Evolutionary conservation across 345 rosid species (phyloP).

Genomic region (Corchorus olitorius): DNA sequence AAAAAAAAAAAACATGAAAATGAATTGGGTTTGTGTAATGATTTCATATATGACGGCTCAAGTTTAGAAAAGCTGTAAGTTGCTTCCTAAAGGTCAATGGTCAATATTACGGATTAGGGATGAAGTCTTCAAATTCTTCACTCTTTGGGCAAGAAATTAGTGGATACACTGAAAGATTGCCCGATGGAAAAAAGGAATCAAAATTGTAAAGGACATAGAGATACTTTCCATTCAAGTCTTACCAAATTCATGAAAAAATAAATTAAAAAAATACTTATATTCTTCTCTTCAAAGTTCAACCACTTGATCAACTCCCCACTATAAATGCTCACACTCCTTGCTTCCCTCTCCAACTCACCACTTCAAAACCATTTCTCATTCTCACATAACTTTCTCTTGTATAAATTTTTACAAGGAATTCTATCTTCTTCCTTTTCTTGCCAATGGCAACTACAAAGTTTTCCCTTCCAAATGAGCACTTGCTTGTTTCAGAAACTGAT

Average conservation of each 20-base stretch:
- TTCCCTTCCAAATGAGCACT: background rate
- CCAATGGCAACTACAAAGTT: background rate
- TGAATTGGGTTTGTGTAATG: background rate
- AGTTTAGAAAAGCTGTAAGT: background rate
- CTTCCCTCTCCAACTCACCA: slow-evolving; percentile 19
- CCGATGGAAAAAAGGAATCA: background rate
- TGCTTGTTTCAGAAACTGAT: background rate
- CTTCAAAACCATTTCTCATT: background rate
- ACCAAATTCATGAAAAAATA: background rate
- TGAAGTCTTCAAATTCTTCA: background rate
- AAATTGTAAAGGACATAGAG: background rate
- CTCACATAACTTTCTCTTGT: background rate
- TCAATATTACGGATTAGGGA: background rate
- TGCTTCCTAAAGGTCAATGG: background rate
- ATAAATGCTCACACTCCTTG: background rate
- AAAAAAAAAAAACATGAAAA: too few relatives aligned
- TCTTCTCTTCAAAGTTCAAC: too few relatives aligned
- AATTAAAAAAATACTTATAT: too few relatives aligned
- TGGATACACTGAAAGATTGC: background rate
- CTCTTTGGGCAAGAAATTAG: background rate
- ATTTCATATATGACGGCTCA: background rate
- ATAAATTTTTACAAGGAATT: background rate
- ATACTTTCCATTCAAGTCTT: background rate
- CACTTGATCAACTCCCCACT: background rate
- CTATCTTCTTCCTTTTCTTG: background rate